Base-by-base conservation (phyloP, 345 rosid species). In the Eutrema heterophyllum region DNA sequence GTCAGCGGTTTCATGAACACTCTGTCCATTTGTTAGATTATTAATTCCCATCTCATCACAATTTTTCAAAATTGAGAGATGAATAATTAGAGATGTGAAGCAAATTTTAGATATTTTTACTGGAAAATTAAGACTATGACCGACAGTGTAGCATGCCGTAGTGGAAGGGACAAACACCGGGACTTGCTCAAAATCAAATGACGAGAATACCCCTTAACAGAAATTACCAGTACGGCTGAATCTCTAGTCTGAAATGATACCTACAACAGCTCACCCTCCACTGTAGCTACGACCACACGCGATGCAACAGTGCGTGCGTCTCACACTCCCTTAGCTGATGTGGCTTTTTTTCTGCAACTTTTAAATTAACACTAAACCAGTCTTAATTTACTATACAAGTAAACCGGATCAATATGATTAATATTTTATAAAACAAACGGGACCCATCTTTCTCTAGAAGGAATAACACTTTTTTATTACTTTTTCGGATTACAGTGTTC, bases 231-330 rank as follows among this genome's bases (percentile, higher is more conserved):
- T n/a, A n/a, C n/a, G n/a, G 2, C 24, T 21, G 21, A 18, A 18
- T 18, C 21, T 18, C 21, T 0, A 18, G 0, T 18, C 21, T 18
- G 24, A 21, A 21, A 21, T 21, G 24, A 21, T 21, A 21, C 24
- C 75, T 67, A 69, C 0, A 71, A 76, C 66, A 76, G 67, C 80
- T 76, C 71, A 63, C 40, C 52, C 13, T 66, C 15, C 32, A 55
- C 66, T 44, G 71, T 72, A 5, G 4, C 45, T 29, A 40, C 53
- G 0, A 30, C 62, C 61, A 30, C 78, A 50, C 73, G 73, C 78
- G 45, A 14, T 9, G 1, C 21, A 24, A 43, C 7, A 55, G 41
- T 43, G 38, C 73, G 79, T 68, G 73, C 39, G 12, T n/a, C 63
- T 41, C 54, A 67, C 79, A 8, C 69, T 60, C 68, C 2, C 6